A percentile compares a stretch with the other conserved stretches of the same genome.
Conservation (phyloP, 1,139 yeast species). For the Candida sp. region DNA sequence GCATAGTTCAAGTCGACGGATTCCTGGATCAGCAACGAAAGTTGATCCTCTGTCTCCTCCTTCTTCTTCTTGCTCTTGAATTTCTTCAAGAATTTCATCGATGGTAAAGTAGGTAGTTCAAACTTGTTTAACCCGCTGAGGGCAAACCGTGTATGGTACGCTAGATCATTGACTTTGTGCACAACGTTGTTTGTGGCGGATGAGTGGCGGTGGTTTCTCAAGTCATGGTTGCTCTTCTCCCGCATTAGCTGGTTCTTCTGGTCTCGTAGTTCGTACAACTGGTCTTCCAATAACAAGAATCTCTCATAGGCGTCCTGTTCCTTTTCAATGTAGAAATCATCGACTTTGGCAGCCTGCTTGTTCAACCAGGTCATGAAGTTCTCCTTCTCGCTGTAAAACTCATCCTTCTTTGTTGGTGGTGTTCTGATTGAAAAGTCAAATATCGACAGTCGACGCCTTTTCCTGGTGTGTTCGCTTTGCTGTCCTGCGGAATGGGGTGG, state of each 20-base stretch:
- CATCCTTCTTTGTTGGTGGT: constrained; percentile 17
- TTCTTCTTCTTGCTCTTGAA: constrained; percentile 8
- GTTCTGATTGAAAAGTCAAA: constrained; percentile 26
- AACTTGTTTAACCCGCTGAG: constrained; percentile 41
- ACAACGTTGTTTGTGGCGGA: constrained; percentile 16
- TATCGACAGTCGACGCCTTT: constrained; percentile 14
- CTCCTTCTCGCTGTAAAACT: constrained; percentile 31
- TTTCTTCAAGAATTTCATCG: constrained; percentile 43
- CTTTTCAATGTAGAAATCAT: constrained; percentile 59
- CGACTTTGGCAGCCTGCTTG: constrained; percentile 59
- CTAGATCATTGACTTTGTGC: constrained; percentile 32
- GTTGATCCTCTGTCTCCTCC: constrained; percentile 15
- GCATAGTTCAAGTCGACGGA: constrained; percentile 33
- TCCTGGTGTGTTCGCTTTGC: constrained; percentile 1
- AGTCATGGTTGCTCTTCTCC: constrained; percentile 17
- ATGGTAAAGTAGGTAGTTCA: constrained; percentile 65
- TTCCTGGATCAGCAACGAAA: constrained; percentile 17
- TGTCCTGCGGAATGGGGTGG: constrained; percentile 2
- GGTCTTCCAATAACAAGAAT: constrained; percentile 67
- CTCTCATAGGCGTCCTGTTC: constrained; percentile 67
- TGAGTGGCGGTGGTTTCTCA: constrained; percentile 2
- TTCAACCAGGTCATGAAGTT: constrained; percentile 69
- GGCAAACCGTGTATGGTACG: constrained; percentile 35
- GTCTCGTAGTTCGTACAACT: constrained; percentile 63
- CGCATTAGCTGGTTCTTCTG: constrained; percentile 39